Evolutionary conservation across 2,329 filamentous ascomycete genomes (phyloP), one percentile per base, ranked within the genome.

Genomic region (Magnaporthiopsis rhizophila): DNA sequence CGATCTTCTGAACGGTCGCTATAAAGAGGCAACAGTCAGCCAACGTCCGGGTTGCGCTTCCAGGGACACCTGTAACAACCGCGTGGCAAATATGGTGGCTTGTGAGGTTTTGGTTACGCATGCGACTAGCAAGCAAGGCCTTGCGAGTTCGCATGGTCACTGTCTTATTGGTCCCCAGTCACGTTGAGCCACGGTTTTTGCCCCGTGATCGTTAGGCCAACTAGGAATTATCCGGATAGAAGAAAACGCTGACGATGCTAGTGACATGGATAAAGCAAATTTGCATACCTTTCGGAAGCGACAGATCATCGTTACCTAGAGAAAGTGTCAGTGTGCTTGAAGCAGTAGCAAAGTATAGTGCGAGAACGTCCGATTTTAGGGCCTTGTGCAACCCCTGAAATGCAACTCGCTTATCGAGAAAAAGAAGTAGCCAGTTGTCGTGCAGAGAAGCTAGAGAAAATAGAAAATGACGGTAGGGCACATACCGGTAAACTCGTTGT

Each of bases 1-100:
- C 94, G 69, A 99, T 99, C 78, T 89, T 89, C 71, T 89, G 86
- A n/a, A 89, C 86, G 7, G 86, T 89, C 50, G 86, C 86, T 87
- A 30, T 50, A 24, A 34, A 58, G 57, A 38, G 50, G 26, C 11
- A 6, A 45, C 38, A 30, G 58, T 65, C 62, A 64, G 62, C n/a
- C 26, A 30, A 18, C 13, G 13, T 21, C 21, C 21, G 21, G 45
- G 21, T 9, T 53, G 45, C 3, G 21, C 45, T 21, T 8, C 45
- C 45, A 53, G 8, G 45, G 18, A n/a, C 7, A 53, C 21, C 21
- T n/a, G 21, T 9, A 24, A 18, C 21, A 53, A 9, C 45, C 21
- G n/a, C 9, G 18, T 9, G 28, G 21, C 45, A 53, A 53, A 5
- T 21, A 24, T 53, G 45, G 45, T 53, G 21, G 45, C 21, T 24